Conservation (phyloP, 129 eudicot species). For the Helianthus tuberosus region DNA sequence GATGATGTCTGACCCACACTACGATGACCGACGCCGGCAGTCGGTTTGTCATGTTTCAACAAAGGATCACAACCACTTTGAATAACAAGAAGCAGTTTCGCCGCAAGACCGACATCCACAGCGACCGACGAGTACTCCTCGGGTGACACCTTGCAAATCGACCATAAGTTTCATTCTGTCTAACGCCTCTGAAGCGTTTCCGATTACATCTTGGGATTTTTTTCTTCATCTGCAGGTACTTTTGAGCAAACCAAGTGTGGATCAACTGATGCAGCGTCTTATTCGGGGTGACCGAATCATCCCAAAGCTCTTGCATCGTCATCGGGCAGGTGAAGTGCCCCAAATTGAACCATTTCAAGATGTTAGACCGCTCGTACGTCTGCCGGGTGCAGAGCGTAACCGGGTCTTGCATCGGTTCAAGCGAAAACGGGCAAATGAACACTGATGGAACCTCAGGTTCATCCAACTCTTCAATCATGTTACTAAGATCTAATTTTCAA, state of each 20-base stretch:
- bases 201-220: conserved; percentile 39
- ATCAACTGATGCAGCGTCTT: conserved; percentile 15
- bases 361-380: conserved; percentile 17
- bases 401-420: conserved; percentile 25
- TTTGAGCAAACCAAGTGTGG: conserved; percentile 16
- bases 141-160: conserved; percentile 20
- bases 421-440: conserved; percentile 26
- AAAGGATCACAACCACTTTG: conserved; percentile 28
- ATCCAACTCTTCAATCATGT: conserved; percentile 19
- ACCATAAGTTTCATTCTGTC: conserved; percentile 29
- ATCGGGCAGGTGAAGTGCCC: conserved; percentile 23
- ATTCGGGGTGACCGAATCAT: conserved; percentile 18
- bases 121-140: conserved; percentile 18
- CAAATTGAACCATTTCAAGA: conserved; percentile 22
- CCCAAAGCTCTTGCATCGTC: conserved; percentile 29
- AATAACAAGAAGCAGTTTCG: conserved; percentile 18
- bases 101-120: conserved; percentile 26
- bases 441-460: conserved; percentile 13
- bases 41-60: background rate
- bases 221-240: conserved; percentile 30
- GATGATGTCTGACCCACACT: no score
- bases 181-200: conserved; percentile 26
- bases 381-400: conserved; percentile 19
- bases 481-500: conserved; percentile 20
- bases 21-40: no score